A percentile compares a stretch with the other conserved stretches of the same genome.
phyloP scores from a whole-genome alignment of 176 grass and related monocot genomes.

The Carex parvula region DNA sequence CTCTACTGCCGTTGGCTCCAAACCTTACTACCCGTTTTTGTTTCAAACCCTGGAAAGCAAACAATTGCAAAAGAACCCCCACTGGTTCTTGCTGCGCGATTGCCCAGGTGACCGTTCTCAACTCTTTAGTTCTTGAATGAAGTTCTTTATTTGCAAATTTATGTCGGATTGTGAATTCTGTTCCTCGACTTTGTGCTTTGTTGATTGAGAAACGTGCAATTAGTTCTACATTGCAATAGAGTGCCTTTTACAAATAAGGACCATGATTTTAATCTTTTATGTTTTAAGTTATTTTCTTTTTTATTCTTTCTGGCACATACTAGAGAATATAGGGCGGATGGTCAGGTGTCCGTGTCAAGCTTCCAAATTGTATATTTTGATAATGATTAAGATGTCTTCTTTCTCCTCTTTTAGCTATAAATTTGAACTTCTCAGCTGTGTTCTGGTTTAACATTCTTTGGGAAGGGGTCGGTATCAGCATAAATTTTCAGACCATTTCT shows the following conservation, averaged over 20 bases:
- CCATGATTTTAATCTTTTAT: not conserved
- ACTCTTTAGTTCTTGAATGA: conserved; percentile 7
- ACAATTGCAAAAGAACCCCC: not conserved
- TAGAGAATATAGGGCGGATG: not conserved
- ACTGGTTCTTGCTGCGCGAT: not conserved
- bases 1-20: not conserved
- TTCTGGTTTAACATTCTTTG: not conserved
- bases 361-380: not conserved
- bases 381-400: conserved; percentile 12
- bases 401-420: not conserved
- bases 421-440: not conserved
- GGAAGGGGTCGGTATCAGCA: not conserved
- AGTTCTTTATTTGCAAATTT: not conserved
- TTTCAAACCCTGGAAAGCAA: not conserved
- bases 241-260: not conserved
- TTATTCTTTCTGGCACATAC: not conserved
- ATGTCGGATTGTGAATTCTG: not conserved
- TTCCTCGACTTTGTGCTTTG: not conserved
- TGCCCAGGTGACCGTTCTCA: not conserved
- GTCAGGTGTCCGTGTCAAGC: not conserved
- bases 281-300: not conserved
- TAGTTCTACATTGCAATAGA: not conserved
- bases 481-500: not conserved
- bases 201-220: not conserved
- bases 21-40: not conserved